A percentile compares a stretch with the other conserved stretches of the same genome.
phyloP scores from a whole-genome alignment of 2,329 filamentous ascomycete genomes.

The Graphilbum ipis-grandicollis region DNA sequence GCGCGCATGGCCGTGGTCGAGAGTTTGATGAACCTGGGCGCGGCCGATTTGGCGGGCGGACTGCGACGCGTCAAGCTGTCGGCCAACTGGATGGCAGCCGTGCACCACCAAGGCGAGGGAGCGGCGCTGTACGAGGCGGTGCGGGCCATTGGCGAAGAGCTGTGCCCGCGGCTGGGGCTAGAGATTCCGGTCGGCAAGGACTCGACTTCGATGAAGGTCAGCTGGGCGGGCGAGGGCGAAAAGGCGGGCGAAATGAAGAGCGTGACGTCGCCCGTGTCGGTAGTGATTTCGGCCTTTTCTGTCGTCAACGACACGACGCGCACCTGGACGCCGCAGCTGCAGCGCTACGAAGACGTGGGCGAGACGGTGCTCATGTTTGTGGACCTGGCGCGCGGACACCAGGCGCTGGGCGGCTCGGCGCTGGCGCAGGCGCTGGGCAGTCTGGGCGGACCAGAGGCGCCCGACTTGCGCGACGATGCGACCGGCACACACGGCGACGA shows the following conservation, averaged over 20 bases:
- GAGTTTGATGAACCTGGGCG: slow-evolving; percentile 81
- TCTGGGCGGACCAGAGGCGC: slow-evolving; percentile 58
- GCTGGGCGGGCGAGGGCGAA: slow-evolving; percentile 50
- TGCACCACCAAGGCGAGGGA: slow-evolving; percentile 80
- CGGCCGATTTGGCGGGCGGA: slow-evolving; percentile 44
- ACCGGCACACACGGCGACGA: slow-evolving; percentile 4
- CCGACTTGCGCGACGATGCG: slow-evolving; percentile 57
- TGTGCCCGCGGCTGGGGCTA: slow-evolving; percentile 80
- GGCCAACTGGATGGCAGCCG: slow-evolving; percentile 98
- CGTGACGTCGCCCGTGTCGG: slow-evolving; percentile 80
- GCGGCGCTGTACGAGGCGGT: slow-evolving; percentile 88
- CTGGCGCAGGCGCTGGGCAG: slow-evolving; percentile 79
- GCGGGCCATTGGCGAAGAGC: slow-evolving; percentile 76
- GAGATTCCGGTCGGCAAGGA: slow-evolving; percentile 96
- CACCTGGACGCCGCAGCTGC: slow-evolving; percentile 87
- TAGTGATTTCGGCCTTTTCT: slow-evolving; percentile 82
- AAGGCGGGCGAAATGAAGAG: slow-evolving; percentile 53
- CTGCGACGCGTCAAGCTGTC: slow-evolving; percentile 72
- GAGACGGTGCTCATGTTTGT: slow-evolving; percentile 82
- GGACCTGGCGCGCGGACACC: slow-evolving; percentile 66
- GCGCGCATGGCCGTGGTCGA: slow-evolving; percentile 94
- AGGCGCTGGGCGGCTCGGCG: slow-evolving; percentile 77
- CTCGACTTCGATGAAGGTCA: slow-evolving; percentile 97
- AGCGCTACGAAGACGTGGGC: slow-evolving; percentile 69
- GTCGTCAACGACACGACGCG: slow-evolving; percentile 65